Evolutionary conservation across 306 rosid genomes (phyloP), one percentile per base, ranked within the genome.

Genomic region (Lathyrus oleraceus): DNA sequence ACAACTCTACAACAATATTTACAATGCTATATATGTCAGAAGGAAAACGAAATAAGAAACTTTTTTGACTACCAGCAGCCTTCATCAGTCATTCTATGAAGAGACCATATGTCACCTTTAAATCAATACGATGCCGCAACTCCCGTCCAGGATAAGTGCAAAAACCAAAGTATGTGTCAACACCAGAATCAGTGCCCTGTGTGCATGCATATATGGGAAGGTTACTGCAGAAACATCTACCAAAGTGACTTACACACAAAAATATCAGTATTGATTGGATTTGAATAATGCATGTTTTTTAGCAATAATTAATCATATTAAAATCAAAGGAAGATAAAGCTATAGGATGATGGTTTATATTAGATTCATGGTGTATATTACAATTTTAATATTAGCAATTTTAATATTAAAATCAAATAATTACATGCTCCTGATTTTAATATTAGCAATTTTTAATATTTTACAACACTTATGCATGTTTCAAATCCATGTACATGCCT

Each of bases 91-190:
- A n/a, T n/a, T n/a, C n/a, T n/a, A n/a, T n/a, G n/a, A n/a, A n/a
- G n/a, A n/a, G n/a, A n/a, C n/a, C 28, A 40, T 16, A 7, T 43
- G 15, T 67, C 78, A 88, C 98, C 97, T 90, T 93, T 3, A 93
- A 71, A 90, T 93, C 97, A 71, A 93, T 90, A 28, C 97, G 96
- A 75, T 76, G 97, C 16, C 94, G 87, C 63, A 88, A 61, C 84
- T 93, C 98, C 69, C 82, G 81, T 72, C 98, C 90, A 65, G 94
- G 96, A 83, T 88, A 90, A 16, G 97, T 82, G 82, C 92, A 93
- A 47, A 90, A 87, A 27, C 98, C 98, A 25, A 90, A 93, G 80
- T 93, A 93, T 14, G 98, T 93, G 83, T 88, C 98, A 60, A 90
- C 92, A 27, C 92, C 90, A 78, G 90, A 87, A 72, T 93, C 93